Evolutionary conservation across 345 rosid species (phyloP).

Genomic region (Pugionium cornutum): DNA sequence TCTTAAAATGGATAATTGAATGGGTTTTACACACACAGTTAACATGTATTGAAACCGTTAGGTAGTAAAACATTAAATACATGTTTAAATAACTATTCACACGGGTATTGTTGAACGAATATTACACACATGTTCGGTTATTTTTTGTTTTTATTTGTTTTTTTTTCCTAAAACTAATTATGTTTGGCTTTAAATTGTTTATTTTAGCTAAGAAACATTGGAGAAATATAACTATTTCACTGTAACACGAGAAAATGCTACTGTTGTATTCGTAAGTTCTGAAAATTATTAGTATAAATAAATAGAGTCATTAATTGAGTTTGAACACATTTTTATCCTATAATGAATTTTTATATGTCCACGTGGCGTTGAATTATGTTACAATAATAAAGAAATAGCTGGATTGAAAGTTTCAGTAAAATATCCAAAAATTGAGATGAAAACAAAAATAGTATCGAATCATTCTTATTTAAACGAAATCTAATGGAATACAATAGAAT

Average conservation of each 20-base stretch:
- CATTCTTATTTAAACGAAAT: too few species aligned
- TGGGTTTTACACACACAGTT: neutral
- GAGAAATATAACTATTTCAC: neutral
- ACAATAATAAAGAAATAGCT: too few species aligned
- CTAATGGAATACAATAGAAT: too few species aligned
- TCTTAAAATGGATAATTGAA: neutral
- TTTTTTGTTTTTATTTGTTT: neutral
- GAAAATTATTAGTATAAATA: too few species aligned
- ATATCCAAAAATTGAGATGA: too few species aligned
- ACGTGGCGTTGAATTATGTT: too few species aligned
- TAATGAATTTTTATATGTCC: too few species aligned
- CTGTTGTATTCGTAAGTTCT: too few species aligned
- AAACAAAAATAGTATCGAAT: too few species aligned
- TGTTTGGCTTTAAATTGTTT: neutral
- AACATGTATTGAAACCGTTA: slow-evolving; percentile 20
- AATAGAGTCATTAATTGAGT: too few species aligned
- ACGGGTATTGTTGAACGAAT: neutral
- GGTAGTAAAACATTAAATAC: neutral
- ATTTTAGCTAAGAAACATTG: neutral
- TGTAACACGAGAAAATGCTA: neutral
- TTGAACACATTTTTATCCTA: too few species aligned
- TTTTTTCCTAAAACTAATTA: neutral
- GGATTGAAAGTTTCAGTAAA: too few species aligned
- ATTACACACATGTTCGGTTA: slow-evolving; percentile 15
- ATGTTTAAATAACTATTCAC: neutral